phyloP scores from a whole-genome alignment of 441 rosid species.

The Mallotus repandus region DNA sequence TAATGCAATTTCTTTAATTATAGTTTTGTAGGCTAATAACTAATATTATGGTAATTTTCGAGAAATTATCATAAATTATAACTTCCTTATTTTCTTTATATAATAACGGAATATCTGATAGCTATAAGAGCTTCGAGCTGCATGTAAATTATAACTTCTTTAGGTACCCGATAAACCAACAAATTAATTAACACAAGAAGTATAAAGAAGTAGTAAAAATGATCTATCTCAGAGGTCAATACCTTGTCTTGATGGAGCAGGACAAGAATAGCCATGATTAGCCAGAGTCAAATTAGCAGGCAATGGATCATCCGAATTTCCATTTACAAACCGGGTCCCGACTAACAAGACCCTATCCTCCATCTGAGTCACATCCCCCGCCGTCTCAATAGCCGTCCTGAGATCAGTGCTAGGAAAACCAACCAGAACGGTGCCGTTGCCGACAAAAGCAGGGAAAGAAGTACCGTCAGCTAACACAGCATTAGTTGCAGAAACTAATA shows the following conservation, averaged over 20 bases:
- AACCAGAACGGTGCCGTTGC: conserved; percentile 64
- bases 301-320: conserved; percentile 48
- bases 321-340: conserved; percentile 83
- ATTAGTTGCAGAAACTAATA: conserved; percentile 57
- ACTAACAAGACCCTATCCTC: conserved; percentile 56
- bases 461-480: conserved; percentile 67
- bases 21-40: no score
- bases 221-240: neutral
- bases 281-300: conserved; percentile 61
- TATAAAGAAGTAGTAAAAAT: neutral
- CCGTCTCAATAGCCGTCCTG: conserved; percentile 83
- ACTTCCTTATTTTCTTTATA: no score
- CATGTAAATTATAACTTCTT: neutral
- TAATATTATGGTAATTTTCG: no score
- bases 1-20: no score
- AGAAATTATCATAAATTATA: no score
- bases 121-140: no score
- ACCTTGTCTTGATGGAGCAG: conserved; percentile 52
- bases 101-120: no score
- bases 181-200: neutral
- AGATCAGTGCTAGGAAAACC: conserved; percentile 76
- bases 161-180: neutral
- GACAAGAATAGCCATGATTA: conserved; percentile 67
- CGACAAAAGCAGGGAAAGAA: conserved; percentile 58
- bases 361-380: conserved; percentile 80